Conservation (phyloP, 371 early-diverging fungal species). For the Mucor ambiguus region DNA sequence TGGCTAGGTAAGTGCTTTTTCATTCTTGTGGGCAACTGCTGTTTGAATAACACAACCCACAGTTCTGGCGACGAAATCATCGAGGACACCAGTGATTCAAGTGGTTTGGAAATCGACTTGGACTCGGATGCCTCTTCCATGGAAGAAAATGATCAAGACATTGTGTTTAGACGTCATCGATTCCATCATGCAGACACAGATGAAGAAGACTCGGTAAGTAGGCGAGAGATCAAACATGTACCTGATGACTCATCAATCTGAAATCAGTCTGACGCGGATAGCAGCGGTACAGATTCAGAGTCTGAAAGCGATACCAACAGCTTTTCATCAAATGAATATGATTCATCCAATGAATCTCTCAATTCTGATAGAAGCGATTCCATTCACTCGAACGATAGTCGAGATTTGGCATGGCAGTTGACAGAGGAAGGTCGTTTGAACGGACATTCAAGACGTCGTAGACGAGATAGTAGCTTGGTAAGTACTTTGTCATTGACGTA, state of each 20-base stretch:
- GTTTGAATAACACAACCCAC: not conserved
- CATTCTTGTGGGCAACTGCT: constrained; percentile 15
- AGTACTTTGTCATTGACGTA: not conserved
- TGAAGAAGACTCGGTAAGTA: constrained; percentile 16
- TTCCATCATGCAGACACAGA: constrained; percentile 28
- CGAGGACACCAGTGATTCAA: constrained; percentile 3
- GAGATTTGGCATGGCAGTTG: constrained; percentile 22
- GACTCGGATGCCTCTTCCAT: constrained; percentile 25
- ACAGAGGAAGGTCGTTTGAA: constrained; percentile 19
- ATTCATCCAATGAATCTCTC: constrained; percentile 15
- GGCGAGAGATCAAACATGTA: not conserved
- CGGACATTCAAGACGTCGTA: not conserved
- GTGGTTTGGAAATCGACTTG: constrained; percentile 19
- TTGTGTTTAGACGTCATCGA: constrained; percentile 22
- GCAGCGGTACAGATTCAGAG: constrained; percentile 1
- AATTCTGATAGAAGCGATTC: constrained; percentile 24
- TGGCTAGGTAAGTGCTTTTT: constrained; percentile 26
- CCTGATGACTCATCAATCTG: not conserved
- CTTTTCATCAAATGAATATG: constrained; percentile 16
- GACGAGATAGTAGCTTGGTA: constrained; percentile 2
- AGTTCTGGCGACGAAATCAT: constrained; percentile 21
- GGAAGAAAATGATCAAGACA: constrained; percentile 25
- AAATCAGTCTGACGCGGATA: not conserved
- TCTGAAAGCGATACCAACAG: not conserved
- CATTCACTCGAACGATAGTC: constrained; percentile 15